Base-by-base conservation (phyloP, 768 basidiomycete genomes). In the Leccinum rimulosum region DNA sequence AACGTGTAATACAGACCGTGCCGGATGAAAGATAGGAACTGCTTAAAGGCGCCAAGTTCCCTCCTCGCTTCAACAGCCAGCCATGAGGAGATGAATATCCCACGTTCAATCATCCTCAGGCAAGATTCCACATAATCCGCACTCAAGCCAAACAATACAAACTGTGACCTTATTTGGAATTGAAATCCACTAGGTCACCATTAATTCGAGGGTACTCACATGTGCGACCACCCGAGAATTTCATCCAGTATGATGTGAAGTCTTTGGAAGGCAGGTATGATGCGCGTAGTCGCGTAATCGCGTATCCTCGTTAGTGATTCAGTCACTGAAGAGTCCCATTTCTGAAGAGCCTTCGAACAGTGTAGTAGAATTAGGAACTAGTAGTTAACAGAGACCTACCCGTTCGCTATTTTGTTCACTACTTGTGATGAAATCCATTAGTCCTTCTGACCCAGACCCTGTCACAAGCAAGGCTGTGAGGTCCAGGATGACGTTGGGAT, bases 331-430 rank as follows among this genome's bases (percentile, higher is more conserved):
- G 83, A 77, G 69, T 93, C 91, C 91, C 91, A 94, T 70, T 91
- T 91, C 68, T 87, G 85, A 57, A 93, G 79, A 50, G 85, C 84
- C 91, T 93, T 62, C 52, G 60, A 68, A 35, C 38, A 61, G 48
- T 45, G 58, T 74, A 57, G 58, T 74, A 57, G 73, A 66, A 35
- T 60, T 59, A 49, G 50, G 51, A n/a, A 50, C 30, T 11, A 53
- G 57, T 48, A 57, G 61, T 61, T 54, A 52, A 45, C 45, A 47
- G 48, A 57, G 40, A 70, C 76, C 64, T 74, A 91, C 92, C 70
- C 92, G 79, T 74, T 94, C 91, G 59, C 86, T 90, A 81, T 89
- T 88, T 67, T 87, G 85, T 65, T 91, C 89, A 19, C 83, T 83
- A 60, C 88, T 90, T 12, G 87, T 84, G 54, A 93, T 77, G 69